phyloP scores from a whole-genome alignment of 1,139 yeast species.

The Zygosaccharomyces sapae region DNA sequence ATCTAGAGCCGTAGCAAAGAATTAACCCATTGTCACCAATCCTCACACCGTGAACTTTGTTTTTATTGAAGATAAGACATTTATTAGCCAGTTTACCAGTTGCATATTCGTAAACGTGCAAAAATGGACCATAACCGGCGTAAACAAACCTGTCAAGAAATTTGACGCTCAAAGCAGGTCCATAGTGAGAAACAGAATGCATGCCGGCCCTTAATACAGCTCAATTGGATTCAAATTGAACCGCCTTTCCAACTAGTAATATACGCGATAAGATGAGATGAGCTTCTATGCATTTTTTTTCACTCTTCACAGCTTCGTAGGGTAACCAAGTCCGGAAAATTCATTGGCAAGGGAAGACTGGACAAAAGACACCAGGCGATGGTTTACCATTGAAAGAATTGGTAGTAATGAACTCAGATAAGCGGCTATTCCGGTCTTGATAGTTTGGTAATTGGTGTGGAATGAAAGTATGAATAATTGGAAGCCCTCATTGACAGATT shows the following conservation, averaged over 20 bases:
- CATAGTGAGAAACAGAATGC: constrained; percentile 39
- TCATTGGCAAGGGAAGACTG: background rate
- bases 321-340: background rate
- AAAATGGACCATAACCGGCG: constrained; percentile 70
- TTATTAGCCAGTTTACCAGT: constrained; percentile 41
- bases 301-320: background rate
- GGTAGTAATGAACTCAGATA: background rate
- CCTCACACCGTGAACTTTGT: constrained; percentile 75
- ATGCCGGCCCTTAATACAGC: constrained; percentile 4
- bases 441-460: constrained; percentile 1
- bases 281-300: constrained; percentile 8
- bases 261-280: constrained; percentile 7
- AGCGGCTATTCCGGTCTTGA: background rate
- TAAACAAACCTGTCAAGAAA: constrained; percentile 43
- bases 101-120: constrained; percentile 51
- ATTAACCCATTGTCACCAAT: constrained; percentile 39
- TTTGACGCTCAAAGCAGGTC: constrained; percentile 68
- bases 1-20: constrained; percentile 66
- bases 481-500: constrained; percentile 34
- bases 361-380: background rate
- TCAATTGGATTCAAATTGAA: constrained; percentile 3
- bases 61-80: constrained; percentile 55
- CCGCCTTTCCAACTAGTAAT: background rate
- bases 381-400: background rate
- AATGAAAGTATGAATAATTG: constrained; percentile 33